Evolutionary conservation across 2,329 filamentous ascomycete species (phyloP).

Genomic region (Colletotrichum falcatum): DNA sequence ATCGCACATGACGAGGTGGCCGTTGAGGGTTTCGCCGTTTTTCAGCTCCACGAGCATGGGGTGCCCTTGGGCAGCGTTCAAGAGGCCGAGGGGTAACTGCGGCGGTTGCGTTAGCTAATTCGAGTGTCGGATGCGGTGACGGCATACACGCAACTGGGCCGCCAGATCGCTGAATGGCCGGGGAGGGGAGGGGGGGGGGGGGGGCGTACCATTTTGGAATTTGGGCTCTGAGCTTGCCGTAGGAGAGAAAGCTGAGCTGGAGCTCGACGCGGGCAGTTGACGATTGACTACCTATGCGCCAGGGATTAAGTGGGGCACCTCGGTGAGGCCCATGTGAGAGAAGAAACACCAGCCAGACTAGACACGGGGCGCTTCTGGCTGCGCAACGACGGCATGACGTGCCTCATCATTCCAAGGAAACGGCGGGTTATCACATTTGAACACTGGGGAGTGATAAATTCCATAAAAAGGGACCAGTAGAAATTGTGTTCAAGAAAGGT

Average conservation of each 20-base stretch:
- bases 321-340: slow-evolving; percentile 35
- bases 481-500: not conserved
- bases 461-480: not conserved
- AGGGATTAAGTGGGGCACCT: slow-evolving; percentile 24
- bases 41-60: slow-evolving; percentile 98
- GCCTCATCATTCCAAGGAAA: not conserved
- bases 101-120: slow-evolving; percentile 16
- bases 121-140: not conserved
- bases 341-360: not conserved
- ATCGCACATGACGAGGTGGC: slow-evolving; percentile 95
- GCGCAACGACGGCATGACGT: slow-evolving; percentile 7
- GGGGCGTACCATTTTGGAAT: slow-evolving; percentile 34
- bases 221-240: slow-evolving; percentile 37
- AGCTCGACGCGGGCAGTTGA: slow-evolving; percentile 31
- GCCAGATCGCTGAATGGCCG: not conserved
- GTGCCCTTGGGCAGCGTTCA: slow-evolving; percentile 96
- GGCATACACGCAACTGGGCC: not conserved
- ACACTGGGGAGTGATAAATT: no score
- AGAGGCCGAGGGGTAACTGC: slow-evolving; percentile 80
- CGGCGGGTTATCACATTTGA: no score
- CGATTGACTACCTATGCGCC: slow-evolving; percentile 36
- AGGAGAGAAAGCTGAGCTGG: slow-evolving; percentile 28
- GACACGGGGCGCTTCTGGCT: not conserved
- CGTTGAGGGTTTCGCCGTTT: slow-evolving; percentile 97
- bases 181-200: not conserved